A percentile compares a stretch with the other conserved stretches of the same genome.
Evolutionary conservation across 2,329 filamentous ascomycete genomes (phyloP).

Genomic region (Diaporthe sp.): DNA sequence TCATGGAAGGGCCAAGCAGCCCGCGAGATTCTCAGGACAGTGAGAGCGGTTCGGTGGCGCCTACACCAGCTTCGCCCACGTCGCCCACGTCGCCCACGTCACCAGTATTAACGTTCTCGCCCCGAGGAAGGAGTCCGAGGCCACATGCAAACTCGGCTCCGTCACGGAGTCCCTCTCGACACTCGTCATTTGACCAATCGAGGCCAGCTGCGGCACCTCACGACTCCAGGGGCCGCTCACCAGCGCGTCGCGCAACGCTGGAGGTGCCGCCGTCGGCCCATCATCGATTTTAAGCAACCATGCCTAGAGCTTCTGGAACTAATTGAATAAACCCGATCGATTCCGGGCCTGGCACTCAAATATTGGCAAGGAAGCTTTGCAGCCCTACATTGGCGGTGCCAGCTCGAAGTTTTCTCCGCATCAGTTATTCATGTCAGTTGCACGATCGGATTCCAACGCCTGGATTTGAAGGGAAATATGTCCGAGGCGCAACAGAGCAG

Average conservation of each 20-base stretch:
- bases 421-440: not conserved
- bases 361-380: too few species aligned
- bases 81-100: not conserved
- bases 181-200: not conserved
- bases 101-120: not conserved
- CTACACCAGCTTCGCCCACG: not conserved
- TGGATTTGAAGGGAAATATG: not conserved
- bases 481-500: not conserved
- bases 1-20: not conserved
- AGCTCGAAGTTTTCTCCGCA: not conserved
- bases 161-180: not conserved
- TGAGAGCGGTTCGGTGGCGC: not conserved
- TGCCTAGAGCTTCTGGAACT: too few species aligned
- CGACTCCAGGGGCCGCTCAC: not conserved
- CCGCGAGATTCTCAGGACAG: not conserved
- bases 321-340: too few species aligned
- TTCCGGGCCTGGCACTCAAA: too few species aligned
- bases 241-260: not conserved
- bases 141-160: not conserved
- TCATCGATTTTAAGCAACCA: not conserved
- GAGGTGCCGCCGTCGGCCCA: not conserved
- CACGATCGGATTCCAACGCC: not conserved
- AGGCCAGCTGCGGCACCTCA: not conserved
- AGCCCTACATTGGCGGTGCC: not conserved
- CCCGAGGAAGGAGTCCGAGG: not conserved